These are phyloP conservation scores for Echeveria elegans DNA, from an alignment of 164 flowering plant genomes.

Conservation along the genomic window DNA sequence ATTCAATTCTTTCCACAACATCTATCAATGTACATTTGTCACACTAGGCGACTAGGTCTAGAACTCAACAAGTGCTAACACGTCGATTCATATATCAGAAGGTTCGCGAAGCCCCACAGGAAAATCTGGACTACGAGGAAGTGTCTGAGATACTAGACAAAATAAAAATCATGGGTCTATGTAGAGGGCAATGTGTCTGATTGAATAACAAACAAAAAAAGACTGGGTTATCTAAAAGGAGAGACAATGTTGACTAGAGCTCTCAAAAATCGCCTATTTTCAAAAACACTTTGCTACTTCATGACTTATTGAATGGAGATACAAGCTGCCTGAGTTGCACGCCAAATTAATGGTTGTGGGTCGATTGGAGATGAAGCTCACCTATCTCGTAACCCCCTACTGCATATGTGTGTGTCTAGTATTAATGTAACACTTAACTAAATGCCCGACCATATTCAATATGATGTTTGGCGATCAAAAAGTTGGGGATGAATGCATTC, in stretches of 20 bases:
- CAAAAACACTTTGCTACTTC: slow-evolving; percentile 6
- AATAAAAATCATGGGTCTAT: neutral
- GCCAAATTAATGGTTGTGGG: slow-evolving; percentile 7
- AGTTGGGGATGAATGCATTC: neutral
- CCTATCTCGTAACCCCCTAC: slow-evolving; percentile 5
- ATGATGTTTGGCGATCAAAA: neutral
- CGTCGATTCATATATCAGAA: neutral
- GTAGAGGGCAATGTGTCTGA: neutral
- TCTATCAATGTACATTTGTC: neutral
- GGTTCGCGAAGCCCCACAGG: neutral
- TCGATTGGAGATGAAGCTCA: neutral
- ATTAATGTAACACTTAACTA: slow-evolving; percentile 1
- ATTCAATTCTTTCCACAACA: neutral
- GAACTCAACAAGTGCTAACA: neutral
- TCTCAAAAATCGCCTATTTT: slow-evolving; percentile 3
- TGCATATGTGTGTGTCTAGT: neutral
- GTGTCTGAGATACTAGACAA: neutral
- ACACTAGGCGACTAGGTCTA: neutral
- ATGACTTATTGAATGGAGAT: slow-evolving; percentile 2
- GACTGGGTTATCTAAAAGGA: neutral
- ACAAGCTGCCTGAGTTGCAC: slow-evolving; percentile 4
- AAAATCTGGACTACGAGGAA: neutral
- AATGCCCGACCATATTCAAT: slow-evolving; percentile 1
- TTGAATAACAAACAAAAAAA: neutral
- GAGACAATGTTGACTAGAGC: slow-evolving; percentile 4